A percentile compares a stretch with the other conserved stretches of the same genome.
Conservation (phyloP, 2,329 filamentous ascomycete genomes). For the Aspergillus sp. region DNA sequence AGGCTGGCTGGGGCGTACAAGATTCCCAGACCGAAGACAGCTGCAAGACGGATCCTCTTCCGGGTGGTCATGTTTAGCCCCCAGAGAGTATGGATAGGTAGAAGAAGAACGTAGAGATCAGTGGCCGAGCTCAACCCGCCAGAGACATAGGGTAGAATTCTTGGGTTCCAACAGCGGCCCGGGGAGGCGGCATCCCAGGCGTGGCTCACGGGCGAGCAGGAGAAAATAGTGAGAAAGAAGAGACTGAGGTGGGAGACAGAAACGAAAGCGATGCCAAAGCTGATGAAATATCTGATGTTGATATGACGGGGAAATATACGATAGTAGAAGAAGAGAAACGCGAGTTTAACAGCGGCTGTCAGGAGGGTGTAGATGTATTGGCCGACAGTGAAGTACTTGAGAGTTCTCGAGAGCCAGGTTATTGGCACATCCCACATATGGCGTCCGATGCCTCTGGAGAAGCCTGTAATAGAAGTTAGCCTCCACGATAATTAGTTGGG, state of each 20-base stretch:
- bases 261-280: not conserved
- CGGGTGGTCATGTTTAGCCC: not conserved
- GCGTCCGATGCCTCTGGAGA: not conserved
- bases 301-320: slow-evolving; percentile 29
- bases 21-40: not conserved
- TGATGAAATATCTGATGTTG: slow-evolving; percentile 14
- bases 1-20: not conserved
- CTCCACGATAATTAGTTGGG: not conserved
- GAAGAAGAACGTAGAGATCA: not conserved
- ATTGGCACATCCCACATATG: not conserved
- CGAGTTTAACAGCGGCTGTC: slow-evolving; percentile 23
- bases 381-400: not conserved
- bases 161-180: not conserved
- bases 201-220: slow-evolving; percentile 4
- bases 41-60: not conserved
- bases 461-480: not conserved
- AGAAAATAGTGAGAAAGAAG: slow-evolving; percentile 13
- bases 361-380: slow-evolving; percentile 14
- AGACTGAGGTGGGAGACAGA: slow-evolving; percentile 11
- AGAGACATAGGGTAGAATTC: not conserved
- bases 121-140: not conserved
- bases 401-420: not conserved
- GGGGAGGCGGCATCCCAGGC: slow-evolving; percentile 6
- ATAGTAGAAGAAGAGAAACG: slow-evolving; percentile 27
- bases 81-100: not conserved